Conservation (phyloP, 768 basidiomycete species). For the Tylopilus subfusipes region DNA sequence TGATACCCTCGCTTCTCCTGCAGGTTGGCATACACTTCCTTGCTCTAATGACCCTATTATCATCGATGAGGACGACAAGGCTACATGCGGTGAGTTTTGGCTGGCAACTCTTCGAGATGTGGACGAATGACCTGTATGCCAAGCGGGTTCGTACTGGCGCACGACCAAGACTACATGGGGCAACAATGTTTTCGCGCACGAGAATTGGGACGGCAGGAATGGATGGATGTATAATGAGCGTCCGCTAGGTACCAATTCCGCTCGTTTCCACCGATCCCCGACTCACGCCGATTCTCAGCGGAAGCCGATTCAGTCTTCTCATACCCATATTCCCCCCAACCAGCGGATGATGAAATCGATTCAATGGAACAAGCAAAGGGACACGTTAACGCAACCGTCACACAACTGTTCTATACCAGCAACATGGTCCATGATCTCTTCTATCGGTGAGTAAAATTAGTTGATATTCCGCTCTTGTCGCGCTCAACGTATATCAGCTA, state of each 20-base stretch:
- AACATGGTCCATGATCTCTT: slow-evolving; percentile 82
- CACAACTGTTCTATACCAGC: slow-evolving; percentile 86
- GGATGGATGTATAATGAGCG: slow-evolving; percentile 71
- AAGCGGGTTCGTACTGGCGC: slow-evolving; percentile 39
- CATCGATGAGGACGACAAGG: slow-evolving; percentile 9
- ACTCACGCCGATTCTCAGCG: slow-evolving; percentile 5
- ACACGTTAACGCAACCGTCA: slow-evolving; percentile 82
- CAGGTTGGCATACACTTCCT: slow-evolving; percentile 91
- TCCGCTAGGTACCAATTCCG: slow-evolving; percentile 46
- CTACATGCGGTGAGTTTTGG: slow-evolving; percentile 7
- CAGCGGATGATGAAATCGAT: slow-evolving; percentile 47
- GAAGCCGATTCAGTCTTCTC: slow-evolving; percentile 45
- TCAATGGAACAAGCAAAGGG: slow-evolving; percentile 68
- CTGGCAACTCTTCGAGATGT: no score
- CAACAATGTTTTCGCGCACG: slow-evolving; percentile 92
- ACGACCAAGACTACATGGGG: slow-evolving; percentile 84
- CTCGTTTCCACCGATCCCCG: neutral
- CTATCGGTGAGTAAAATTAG: slow-evolving; percentile 48
- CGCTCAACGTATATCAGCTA: slow-evolving; percentile 45
- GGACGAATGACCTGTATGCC: slow-evolving; percentile 9
- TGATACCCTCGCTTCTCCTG: slow-evolving; percentile 77
- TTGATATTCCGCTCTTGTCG: neutral
- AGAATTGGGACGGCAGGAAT: slow-evolving; percentile 82
- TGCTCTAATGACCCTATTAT: slow-evolving; percentile 57
- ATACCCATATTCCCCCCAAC: slow-evolving; percentile 70